These are phyloP conservation scores for Reticulascus tulasneorum DNA, from an alignment of 2,329 filamentous ascomycete genomes.

Conservation along the genomic window DNA sequence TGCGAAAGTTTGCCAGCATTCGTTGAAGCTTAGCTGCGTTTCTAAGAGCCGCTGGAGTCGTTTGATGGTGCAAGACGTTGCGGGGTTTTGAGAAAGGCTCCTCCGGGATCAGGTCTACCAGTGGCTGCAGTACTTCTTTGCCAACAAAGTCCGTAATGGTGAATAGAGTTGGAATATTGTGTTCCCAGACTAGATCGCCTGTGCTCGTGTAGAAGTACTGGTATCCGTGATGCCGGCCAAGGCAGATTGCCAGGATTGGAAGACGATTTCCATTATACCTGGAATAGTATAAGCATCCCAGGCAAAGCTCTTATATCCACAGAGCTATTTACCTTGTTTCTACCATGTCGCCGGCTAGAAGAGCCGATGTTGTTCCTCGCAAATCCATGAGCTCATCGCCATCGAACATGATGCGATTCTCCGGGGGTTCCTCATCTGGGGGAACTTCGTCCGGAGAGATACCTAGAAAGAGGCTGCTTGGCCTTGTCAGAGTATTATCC, in stretches of 20 bases:
- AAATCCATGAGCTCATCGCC: constrained; percentile 32
- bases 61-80: constrained; percentile 10
- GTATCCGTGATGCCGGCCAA: constrained; percentile 46
- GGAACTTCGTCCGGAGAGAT: constrained; percentile 20
- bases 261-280: constrained; percentile 35
- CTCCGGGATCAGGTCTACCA: constrained; percentile 15
- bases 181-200: constrained; percentile 44
- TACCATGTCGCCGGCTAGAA: constrained; percentile 45
- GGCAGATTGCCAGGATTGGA: constrained; percentile 47
- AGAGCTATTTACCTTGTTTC: constrained; percentile 37
- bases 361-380: constrained; percentile 24
- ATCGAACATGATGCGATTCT: constrained; percentile 27
- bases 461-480: constrained; percentile 21
- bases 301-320: not conserved
- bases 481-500: constrained; percentile 31
- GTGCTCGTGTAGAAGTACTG: constrained; percentile 52
- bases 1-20: constrained; percentile 44
- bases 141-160: constrained; percentile 43
- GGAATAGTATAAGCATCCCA: constrained; percentile 3
- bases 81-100: constrained; percentile 7
- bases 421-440: constrained; percentile 9
- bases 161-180: constrained; percentile 43
- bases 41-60: constrained; percentile 3
- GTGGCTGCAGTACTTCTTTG: constrained; percentile 34
- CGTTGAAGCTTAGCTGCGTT: constrained; percentile 32